Base-by-base conservation (phyloP, 371 early-diverging fungal species). In the Syncephalastrum monosporum region DNA sequence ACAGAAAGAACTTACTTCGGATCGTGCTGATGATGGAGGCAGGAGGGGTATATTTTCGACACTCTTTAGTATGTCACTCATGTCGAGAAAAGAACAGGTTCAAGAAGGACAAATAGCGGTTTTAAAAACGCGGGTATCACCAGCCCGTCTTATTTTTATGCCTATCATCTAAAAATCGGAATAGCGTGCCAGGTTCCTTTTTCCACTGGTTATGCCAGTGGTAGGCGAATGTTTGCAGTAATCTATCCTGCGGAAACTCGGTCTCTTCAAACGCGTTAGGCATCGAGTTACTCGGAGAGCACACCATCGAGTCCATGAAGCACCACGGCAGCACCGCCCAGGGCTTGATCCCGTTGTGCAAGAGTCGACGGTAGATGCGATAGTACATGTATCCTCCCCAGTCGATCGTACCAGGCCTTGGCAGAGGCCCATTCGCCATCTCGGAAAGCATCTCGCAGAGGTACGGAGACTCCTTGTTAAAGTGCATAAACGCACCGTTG, bases 151-250 rank as follows among this genome's bases (percentile, higher is more conserved):
- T 61, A 29, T 72, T 66, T 47, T 63, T 75, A 55, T 78, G 75
- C 14, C 64, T 57, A 16, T 60, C 54, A 55, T 81, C 79, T 55
- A 81, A 62, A 48, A 72, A 81, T 41, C 64, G 60, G 42, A 79
- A 81, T 25, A 81, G 54, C 14, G 72, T 68, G 1, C 82, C 82
- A 14, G 75, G 75, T 33, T 62, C 62, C 48, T 79, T 81, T 38
- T 73, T 71, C 82, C 82, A 81, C 55, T 81, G 79, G 47, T 81
- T 81, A 50, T 81, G 82, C 82, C 82, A 81, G 50, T 81, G 82
- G 46, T 72, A 81, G 4, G 82, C 77, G 66, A 81, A 81, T 1
- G 71, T 71, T 43, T 79, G 77, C 41, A 71, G 57, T 38, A 81
- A 47, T 27, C 68, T 61, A 4, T 76, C 67, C 42, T 70, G 41